Evolutionary conservation across 345 rosid genomes (phyloP).

Genomic region (Cardamine chenopodiifolia): DNA sequence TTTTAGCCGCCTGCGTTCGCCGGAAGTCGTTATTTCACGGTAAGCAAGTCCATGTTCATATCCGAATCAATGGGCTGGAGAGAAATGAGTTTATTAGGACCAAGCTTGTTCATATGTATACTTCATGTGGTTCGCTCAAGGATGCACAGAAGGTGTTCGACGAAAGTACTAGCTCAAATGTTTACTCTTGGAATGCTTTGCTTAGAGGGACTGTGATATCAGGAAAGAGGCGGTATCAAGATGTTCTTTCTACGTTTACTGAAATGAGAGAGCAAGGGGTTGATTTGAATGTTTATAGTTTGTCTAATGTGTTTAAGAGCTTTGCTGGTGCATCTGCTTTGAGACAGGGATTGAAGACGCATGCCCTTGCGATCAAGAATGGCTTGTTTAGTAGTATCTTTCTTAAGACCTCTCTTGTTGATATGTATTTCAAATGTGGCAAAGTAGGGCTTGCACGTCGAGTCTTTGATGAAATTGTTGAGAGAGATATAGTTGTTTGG

Average conservation of each 20-base stretch:
- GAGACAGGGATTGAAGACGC: constrained; percentile 68
- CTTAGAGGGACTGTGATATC: constrained; percentile 79
- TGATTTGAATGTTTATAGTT: constrained; percentile 73
- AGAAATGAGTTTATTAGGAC: constrained; percentile 65
- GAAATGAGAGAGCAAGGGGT: constrained; percentile 74
- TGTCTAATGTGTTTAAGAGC: constrained; percentile 77
- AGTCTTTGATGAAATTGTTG: constrained; percentile 69
- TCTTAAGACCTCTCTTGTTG: constrained; percentile 72
- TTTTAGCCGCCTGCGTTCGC: constrained; percentile 74
- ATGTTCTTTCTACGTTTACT: constrained; percentile 60
- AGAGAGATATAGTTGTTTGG: constrained; percentile 74
- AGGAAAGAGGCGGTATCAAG: constrained; percentile 60
- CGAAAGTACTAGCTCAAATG: constrained; percentile 52
- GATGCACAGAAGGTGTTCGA: constrained; percentile 73
- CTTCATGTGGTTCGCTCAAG: constrained; percentile 64
- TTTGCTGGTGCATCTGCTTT: constrained; percentile 78
- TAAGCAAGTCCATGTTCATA: constrained; percentile 61
- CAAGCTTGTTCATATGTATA: constrained; percentile 73
- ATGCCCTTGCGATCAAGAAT: constrained; percentile 71
- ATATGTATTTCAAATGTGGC: constrained; percentile 82
- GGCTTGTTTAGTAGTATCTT: constrained; percentile 58
- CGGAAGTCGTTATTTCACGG: constrained; percentile 58
- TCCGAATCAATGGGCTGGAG: constrained; percentile 71
- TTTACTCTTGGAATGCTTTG: constrained; percentile 83
- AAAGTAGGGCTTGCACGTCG: constrained; percentile 60